These are phyloP conservation scores for Amanita inopinata DNA, from an alignment of 768 basidiomycete species.

Conservation along the genomic window DNA sequence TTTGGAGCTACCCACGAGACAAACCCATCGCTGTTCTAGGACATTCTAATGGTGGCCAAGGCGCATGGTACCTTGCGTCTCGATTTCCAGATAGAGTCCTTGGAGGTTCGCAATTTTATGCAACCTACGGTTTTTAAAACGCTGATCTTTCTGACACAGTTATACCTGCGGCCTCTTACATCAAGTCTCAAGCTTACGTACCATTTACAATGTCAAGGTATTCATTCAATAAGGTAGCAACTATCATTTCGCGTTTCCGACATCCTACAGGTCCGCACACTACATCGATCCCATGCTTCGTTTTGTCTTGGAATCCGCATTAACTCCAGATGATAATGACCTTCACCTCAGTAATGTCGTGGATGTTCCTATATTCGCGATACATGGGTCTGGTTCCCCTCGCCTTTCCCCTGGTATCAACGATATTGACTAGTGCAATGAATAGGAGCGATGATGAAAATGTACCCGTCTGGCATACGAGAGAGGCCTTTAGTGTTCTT, in stretches of 20 bases:
- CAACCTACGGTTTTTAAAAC: background rate
- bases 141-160: conserved; percentile 26
- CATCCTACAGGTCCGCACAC: conserved; percentile 47
- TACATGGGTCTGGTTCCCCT: conserved; percentile 58
- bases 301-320: conserved; percentile 61
- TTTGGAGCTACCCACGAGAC: conserved; percentile 27
- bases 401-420: background rate
- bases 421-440: conserved; percentile 1
- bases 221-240: conserved; percentile 3
- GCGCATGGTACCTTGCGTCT: conserved; percentile 71
- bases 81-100: conserved; percentile 69
- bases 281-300: conserved; percentile 69
- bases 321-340: conserved; percentile 84
- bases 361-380: conserved; percentile 56
- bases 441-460: conserved; percentile 71
- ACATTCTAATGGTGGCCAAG: conserved; percentile 92
- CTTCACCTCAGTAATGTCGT: conserved; percentile 73
- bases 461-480: conserved; percentile 80
- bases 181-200: conserved; percentile 83
- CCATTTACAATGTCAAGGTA: conserved; percentile 59
- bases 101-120: conserved; percentile 33
- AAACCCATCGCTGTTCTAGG: conserved; percentile 63
- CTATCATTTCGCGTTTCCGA: background rate
- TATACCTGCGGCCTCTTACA: conserved; percentile 72
- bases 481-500: conserved; percentile 52